Conservation (phyloP, 2,329 filamentous ascomycete genomes). For the Zymoseptoria pseudotritici region DNA sequence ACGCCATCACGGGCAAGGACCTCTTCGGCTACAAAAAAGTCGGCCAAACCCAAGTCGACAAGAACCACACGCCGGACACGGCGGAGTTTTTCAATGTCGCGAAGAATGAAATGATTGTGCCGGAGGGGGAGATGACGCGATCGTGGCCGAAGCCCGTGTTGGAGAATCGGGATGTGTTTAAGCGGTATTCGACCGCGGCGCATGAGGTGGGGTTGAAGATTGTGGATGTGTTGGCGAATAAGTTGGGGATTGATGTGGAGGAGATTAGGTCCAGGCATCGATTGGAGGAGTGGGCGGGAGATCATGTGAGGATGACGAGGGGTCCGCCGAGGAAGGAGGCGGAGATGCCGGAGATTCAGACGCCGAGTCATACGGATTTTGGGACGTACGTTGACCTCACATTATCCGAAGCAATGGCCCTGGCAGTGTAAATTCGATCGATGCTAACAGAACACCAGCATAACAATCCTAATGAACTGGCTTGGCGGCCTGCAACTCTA, state of each 20-base stretch:
- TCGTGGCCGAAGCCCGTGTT: conserved; percentile 23
- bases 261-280: conserved; percentile 41
- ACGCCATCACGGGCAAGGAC: conserved; percentile 39
- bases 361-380: conserved; percentile 47
- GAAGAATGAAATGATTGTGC: conserved; percentile 47
- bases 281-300: conserved; percentile 37
- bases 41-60: conserved; percentile 43
- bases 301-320: conserved; percentile 47
- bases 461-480: conserved; percentile 48
- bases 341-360: conserved; percentile 31
- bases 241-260: conserved; percentile 36
- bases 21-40: conserved; percentile 32
- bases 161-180: conserved; percentile 27
- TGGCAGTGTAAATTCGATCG: too few species aligned
- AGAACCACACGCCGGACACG: conserved; percentile 43
- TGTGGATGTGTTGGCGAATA: conserved; percentile 39
- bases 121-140: conserved; percentile 26
- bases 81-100: conserved; percentile 52
- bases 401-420: too few species aligned
- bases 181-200: conserved; percentile 39
- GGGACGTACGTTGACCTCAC: conserved; percentile 25
- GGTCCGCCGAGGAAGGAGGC: conserved; percentile 39
- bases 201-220: conserved; percentile 42
- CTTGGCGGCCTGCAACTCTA: conserved; percentile 49
- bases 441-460: too few species aligned